Evolutionary conservation across 345 rosid genomes (phyloP).

Genomic region (Luvunga scandens): DNA sequence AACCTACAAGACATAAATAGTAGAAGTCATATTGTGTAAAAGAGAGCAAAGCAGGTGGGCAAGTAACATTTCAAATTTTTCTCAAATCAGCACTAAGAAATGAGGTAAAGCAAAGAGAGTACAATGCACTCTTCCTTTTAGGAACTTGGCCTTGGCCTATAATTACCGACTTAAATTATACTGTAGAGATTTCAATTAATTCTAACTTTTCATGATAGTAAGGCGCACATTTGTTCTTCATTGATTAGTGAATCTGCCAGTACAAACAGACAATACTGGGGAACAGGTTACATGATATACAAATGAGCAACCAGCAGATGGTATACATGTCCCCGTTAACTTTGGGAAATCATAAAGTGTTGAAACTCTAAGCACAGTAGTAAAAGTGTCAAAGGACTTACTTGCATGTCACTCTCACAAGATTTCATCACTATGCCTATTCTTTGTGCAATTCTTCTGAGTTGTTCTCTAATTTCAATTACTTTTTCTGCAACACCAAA

Average conservation of each 20-base stretch:
- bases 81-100: not conserved
- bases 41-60: not conserved
- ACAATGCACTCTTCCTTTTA: not conserved
- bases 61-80: not conserved
- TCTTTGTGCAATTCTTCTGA: conserved; percentile 67
- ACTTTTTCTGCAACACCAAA: conserved; percentile 62
- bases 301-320: not conserved
- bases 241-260: not conserved
- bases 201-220: not conserved
- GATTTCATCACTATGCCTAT: conserved; percentile 78
- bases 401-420: conserved; percentile 67
- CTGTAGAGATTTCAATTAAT: not conserved
- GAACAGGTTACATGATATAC: too few species aligned
- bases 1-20: conserved; percentile 43
- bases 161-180: not conserved
- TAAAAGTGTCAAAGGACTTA: conserved; percentile 17
- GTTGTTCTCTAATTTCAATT: conserved; percentile 76
- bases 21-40: not conserved
- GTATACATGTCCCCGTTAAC: not conserved
- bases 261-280: not conserved
- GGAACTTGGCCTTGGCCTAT: not conserved
- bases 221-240: not conserved
- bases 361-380: not conserved
- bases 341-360: not conserved
- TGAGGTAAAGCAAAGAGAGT: not conserved